A percentile compares a stretch with the other conserved stretches of the same genome.
Conservation (phyloP, 345 rosid genomes). For the Clarkia xantiana region DNA sequence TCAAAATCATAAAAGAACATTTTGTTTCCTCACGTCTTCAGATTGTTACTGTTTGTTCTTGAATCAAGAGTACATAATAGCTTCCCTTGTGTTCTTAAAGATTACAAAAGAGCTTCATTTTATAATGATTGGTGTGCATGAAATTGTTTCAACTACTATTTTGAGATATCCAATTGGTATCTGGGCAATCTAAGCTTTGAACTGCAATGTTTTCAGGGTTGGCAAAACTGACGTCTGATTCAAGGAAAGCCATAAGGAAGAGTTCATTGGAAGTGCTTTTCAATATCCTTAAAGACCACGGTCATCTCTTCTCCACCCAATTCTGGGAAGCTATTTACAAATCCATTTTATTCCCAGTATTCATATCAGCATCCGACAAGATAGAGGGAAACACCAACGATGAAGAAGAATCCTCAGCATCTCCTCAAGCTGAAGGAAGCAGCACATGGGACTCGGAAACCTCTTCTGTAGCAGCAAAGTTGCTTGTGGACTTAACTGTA, state of each 20-base stretch:
- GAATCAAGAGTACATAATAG: no score
- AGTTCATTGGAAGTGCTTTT: conserved; percentile 89
- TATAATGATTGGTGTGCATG: no score
- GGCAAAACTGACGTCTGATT: conserved; percentile 68
- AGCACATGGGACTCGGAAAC: conserved; percentile 72
- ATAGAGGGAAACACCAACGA: conserved; percentile 26
- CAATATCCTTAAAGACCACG: conserved; percentile 90
- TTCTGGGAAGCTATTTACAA: conserved; percentile 56
- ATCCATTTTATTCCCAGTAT: conserved; percentile 55
- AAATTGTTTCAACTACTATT: no score
- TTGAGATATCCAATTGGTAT: no score
- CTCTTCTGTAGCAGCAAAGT: conserved; percentile 48
- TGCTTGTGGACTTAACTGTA: conserved; percentile 65
- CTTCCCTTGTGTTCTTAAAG: no score
- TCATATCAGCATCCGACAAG: conserved; percentile 28
- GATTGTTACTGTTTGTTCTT: no score
- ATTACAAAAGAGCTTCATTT: no score
- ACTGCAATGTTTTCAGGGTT: conserved; percentile 44
- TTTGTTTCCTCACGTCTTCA: no score
- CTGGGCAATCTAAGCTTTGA: no score
- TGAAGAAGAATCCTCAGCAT: conserved; percentile 25
- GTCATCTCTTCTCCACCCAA: conserved; percentile 68
- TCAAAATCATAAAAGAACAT: no score
- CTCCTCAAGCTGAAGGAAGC: conserved; percentile 32
- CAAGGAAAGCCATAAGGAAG: conserved; percentile 69